Evolutionary conservation across 2,329 filamentous ascomycete species (phyloP).

Genomic region (Sporothrix humicola): DNA sequence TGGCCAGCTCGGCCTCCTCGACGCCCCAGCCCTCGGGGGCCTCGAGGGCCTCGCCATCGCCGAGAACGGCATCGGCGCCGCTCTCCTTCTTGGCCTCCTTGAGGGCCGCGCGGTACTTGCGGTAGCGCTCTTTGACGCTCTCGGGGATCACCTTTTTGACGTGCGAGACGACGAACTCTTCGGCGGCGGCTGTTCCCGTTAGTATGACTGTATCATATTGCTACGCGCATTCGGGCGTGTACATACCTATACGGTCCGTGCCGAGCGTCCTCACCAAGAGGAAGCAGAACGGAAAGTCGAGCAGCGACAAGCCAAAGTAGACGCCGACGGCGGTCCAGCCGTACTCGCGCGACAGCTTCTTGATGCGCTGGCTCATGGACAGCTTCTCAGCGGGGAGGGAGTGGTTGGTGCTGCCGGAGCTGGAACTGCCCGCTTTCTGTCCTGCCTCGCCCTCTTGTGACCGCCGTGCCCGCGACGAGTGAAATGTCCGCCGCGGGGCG

Average conservation of each 20-base stretch:
- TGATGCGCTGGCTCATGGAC: constrained; percentile 73
- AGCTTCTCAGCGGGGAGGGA: constrained; percentile 43
- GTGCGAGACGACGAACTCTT: constrained; percentile 69
- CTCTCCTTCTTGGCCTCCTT: constrained; percentile 55
- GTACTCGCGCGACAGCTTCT: constrained; percentile 87
- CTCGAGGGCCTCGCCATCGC: background rate
- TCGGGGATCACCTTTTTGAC: constrained; percentile 66
- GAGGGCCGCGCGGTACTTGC: constrained; percentile 55
- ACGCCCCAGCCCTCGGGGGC: constrained; percentile 65
- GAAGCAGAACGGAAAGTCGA: constrained; percentile 97
- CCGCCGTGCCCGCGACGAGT: constrained; percentile 41
- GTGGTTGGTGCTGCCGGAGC: too few species aligned
- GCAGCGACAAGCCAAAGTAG: constrained; percentile 78
- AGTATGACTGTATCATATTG: background rate
- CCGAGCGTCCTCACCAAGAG: constrained; percentile 81
- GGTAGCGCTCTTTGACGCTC: constrained; percentile 60
- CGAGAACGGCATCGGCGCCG: constrained; percentile 47
- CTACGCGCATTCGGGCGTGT: too few species aligned
- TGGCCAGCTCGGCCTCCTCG: constrained; percentile 65
- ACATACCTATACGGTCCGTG: constrained; percentile 80
- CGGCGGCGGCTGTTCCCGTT: constrained; percentile 57
- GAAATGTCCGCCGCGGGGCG: constrained; percentile 41
- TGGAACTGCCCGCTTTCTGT: too few species aligned
- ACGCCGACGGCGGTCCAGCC: constrained; percentile 94
- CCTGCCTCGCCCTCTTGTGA: constrained; percentile 38